Evolutionary conservation across 306 rosid species (phyloP).

Genomic region (Betula pendula): DNA sequence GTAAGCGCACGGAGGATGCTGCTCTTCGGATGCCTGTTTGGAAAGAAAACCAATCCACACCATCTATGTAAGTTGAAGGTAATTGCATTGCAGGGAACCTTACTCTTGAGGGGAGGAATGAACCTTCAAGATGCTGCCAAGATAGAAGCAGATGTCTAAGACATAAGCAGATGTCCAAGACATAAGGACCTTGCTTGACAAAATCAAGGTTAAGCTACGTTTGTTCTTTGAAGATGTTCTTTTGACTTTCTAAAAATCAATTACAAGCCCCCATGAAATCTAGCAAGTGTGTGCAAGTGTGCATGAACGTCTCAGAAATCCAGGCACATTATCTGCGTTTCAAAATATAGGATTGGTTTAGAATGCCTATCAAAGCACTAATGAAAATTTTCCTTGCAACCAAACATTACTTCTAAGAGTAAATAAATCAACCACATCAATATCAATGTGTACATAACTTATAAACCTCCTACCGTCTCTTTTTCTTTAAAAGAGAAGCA

Average conservation of each 20-base stretch:
- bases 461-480: constrained; percentile 39
- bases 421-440: background rate
- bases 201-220: background rate
- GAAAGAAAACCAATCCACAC: background rate
- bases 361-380: background rate
- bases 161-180: background rate
- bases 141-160: background rate
- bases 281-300: background rate
- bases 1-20: no score
- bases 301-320: background rate
- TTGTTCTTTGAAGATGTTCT: background rate
- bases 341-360: background rate
- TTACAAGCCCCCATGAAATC: background rate
- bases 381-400: background rate
- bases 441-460: constrained; percentile 4
- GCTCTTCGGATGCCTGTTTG: no score
- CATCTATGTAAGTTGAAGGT: background rate
- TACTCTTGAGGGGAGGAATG: background rate
- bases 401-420: background rate
- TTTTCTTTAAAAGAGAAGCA: constrained; percentile 69
- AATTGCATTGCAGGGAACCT: background rate
- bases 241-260: background rate
- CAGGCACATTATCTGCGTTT: background rate
- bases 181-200: background rate
- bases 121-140: background rate